Evolutionary conservation across 129 eudicot species (phyloP).

Genomic region (Oenanthe sinensis): DNA sequence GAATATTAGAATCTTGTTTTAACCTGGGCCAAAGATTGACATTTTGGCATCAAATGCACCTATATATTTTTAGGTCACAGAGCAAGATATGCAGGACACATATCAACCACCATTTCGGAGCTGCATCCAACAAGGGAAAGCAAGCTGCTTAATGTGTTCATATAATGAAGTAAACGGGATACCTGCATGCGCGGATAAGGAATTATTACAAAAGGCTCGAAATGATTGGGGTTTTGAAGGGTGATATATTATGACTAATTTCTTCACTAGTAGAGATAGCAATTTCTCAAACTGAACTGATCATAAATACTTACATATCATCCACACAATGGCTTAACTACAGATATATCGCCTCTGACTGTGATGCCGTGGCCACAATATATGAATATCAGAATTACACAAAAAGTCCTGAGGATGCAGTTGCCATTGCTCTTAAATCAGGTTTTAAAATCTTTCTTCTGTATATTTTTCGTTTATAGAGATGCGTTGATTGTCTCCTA

Average conservation of each 20-base stretch:
- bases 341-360: slow-evolving; percentile 90
- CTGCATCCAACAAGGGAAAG: slow-evolving; percentile 78
- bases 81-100: slow-evolving; percentile 93
- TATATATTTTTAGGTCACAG: slow-evolving; percentile 52
- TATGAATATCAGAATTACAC: slow-evolving; percentile 80
- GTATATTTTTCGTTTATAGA: neutral
- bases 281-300: neutral
- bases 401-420: slow-evolving; percentile 78
- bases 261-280: neutral
- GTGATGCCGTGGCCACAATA: slow-evolving; percentile 98
- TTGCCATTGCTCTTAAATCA: slow-evolving; percentile 84
- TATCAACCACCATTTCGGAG: slow-evolving; percentile 81
- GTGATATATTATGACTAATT: slow-evolving; percentile 33
- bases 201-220: slow-evolving; percentile 76
- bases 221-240: slow-evolving; percentile 83
- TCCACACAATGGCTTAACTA: slow-evolving; percentile 18
- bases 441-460: slow-evolving; percentile 33
- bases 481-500: neutral
- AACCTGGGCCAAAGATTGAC: neutral
- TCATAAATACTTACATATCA: slow-evolving; percentile 15
- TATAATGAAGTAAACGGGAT: slow-evolving; percentile 86
- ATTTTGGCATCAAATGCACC: slow-evolving; percentile 7
- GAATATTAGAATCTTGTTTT: neutral
- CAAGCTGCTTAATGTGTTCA: slow-evolving; percentile 99
- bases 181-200: slow-evolving; percentile 69